Percentiles rank a stretch among this genome's conserved stretches.
Conservation (phyloP, 352 stramenopile genomes). For the Phytophthora boehmeriae region DNA sequence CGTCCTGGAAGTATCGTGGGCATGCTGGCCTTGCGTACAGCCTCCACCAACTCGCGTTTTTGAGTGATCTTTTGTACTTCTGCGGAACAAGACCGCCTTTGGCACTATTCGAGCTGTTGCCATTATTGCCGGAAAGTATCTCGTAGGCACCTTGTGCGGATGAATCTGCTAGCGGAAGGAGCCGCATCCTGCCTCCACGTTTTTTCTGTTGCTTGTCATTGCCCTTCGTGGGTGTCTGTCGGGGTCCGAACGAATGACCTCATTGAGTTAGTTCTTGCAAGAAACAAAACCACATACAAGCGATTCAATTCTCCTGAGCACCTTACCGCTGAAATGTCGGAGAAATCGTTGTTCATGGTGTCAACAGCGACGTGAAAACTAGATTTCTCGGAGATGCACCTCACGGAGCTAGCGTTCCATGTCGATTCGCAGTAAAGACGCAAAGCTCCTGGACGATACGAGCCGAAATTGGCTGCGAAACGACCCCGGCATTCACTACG, state of each 20-base stretch:
- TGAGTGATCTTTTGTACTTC: slow-evolving; percentile 78
- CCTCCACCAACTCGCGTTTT: slow-evolving; percentile 78
- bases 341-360: slow-evolving; percentile 57
- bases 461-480: slow-evolving; percentile 28
- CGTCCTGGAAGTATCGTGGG: slow-evolving; percentile 61
- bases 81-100: slow-evolving; percentile 24
- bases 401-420: slow-evolving; percentile 29
- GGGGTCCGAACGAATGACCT: not conserved
- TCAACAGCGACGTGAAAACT: slow-evolving; percentile 7
- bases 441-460: slow-evolving; percentile 11
- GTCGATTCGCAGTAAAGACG: slow-evolving; percentile 26
- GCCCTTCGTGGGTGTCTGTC: slow-evolving; percentile 35
- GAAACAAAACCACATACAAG: not conserved
- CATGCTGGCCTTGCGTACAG: slow-evolving; percentile 75
- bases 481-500: slow-evolving; percentile 15
- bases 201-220: slow-evolving; percentile 59
- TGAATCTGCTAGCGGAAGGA: slow-evolving; percentile 56
- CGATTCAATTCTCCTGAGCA: slow-evolving; percentile 2
- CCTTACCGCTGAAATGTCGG: slow-evolving; percentile 56
- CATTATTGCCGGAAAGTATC: slow-evolving; percentile 40
- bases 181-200: slow-evolving; percentile 48
- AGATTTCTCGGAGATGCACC: slow-evolving; percentile 22
- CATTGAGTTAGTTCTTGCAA: slow-evolving; percentile 14
- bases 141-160: slow-evolving; percentile 30
- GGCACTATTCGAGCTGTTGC: slow-evolving; percentile 24